These are phyloP conservation scores for Leccinum cinnamomeum DNA, from an alignment of 1,284 basidiomycete genomes.

Conservation along the genomic window DNA sequence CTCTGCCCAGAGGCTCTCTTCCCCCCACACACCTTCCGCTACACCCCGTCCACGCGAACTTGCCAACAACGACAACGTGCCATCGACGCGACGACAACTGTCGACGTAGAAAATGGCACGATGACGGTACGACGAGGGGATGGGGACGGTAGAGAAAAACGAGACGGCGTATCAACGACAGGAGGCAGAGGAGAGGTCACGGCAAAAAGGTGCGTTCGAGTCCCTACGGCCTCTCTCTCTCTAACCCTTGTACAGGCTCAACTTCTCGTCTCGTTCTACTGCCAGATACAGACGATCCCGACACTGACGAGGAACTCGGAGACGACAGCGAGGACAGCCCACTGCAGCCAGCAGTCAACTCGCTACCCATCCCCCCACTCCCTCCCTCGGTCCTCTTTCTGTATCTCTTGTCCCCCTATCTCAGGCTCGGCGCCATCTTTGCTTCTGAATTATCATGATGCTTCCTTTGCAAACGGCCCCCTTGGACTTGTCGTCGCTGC, in stretches of 20 bases:
- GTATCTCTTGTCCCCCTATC: slow-evolving; percentile 65
- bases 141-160: no score
- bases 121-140: no score
- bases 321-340: slow-evolving; percentile 39
- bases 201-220: no score
- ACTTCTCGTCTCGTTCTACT: slow-evolving; percentile 61
- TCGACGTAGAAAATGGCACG: no score
- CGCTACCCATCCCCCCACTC: slow-evolving; percentile 52
- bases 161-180: no score
- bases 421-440: slow-evolving; percentile 70
- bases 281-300: slow-evolving; percentile 50
- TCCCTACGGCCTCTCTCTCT: no score
- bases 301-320: slow-evolving; percentile 46
- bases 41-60: no score
- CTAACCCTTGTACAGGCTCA: slow-evolving; percentile 24
- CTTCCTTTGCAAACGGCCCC: slow-evolving; percentile 52
- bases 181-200: no score
- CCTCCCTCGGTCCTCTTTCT: slow-evolving; percentile 59
- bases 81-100: no score
- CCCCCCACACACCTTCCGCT: no score
- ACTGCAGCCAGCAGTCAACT: slow-evolving; percentile 43
- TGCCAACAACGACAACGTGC: no score
- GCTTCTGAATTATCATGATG: slow-evolving; percentile 42
- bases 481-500: slow-evolving; percentile 56
- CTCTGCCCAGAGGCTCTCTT: no score